Evolutionary conservation across 2,329 filamentous ascomycete genomes (phyloP).

Genomic region (Geosmithia morbida): DNA sequence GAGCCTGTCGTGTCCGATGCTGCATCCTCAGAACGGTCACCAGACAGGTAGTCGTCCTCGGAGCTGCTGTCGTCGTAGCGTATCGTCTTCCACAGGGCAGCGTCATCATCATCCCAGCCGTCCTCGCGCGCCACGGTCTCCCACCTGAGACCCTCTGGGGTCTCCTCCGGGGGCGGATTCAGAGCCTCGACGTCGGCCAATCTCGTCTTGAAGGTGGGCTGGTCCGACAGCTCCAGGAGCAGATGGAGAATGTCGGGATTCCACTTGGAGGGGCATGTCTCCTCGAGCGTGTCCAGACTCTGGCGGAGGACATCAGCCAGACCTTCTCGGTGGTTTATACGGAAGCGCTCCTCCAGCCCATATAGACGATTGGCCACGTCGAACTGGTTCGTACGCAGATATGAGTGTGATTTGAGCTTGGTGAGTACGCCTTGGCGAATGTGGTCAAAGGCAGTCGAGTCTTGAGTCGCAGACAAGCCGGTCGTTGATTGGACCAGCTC

Average conservation of each 20-base stretch:
- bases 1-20: conserved; percentile 6
- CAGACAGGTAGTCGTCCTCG: conserved; percentile 23
- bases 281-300: conserved; percentile 13
- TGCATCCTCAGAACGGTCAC: conserved; percentile 18
- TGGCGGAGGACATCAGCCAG: conserved; percentile 57
- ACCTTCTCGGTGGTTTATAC: conserved; percentile 63
- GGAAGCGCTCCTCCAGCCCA: conserved; percentile 76
- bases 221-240: conserved; percentile 67
- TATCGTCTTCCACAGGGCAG: conserved; percentile 55
- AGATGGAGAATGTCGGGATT: conserved; percentile 69
- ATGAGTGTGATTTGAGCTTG: conserved; percentile 37
- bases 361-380: conserved; percentile 50
- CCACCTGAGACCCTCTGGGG: conserved; percentile 51
- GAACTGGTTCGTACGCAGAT: conserved; percentile 61
- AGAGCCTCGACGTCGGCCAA: conserved; percentile 48
- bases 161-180: conserved; percentile 23
- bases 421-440: conserved; percentile 35
- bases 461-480: conserved; percentile 4
- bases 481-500: conserved; percentile 55
- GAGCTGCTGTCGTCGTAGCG: conserved; percentile 55
- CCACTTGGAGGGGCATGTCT: conserved; percentile 37
- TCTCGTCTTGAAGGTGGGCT: conserved; percentile 56
- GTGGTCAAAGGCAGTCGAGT: conserved; percentile 21
- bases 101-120: conserved; percentile 45
- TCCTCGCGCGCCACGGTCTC: conserved; percentile 66